Percentiles rank a stretch among this genome's conserved stretches.
Evolutionary conservation across 2,329 filamentous ascomycete species (phyloP).

Genomic region (Didymella lethalis): DNA sequence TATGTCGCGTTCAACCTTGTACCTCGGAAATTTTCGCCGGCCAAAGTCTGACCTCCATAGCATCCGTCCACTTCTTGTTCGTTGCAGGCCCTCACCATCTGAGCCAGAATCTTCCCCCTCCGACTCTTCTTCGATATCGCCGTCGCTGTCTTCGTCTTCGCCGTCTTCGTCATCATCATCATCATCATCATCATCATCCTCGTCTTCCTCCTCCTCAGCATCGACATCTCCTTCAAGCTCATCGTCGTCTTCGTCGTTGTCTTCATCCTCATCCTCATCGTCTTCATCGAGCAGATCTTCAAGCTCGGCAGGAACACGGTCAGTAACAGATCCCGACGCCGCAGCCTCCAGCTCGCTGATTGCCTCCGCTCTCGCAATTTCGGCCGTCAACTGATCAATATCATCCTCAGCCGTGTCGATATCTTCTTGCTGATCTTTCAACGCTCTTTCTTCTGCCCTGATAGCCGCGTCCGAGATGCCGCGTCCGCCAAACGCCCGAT

Average conservation of each 20-base stretch:
- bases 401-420: slow-evolving; percentile 58
- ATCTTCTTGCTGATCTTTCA: slow-evolving; percentile 54
- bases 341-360: slow-evolving; percentile 18
- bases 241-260: slow-evolving; percentile 8
- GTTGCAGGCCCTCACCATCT: slow-evolving; percentile 44
- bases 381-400: slow-evolving; percentile 50
- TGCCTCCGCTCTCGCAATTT: slow-evolving; percentile 32
- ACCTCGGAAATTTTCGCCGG: slow-evolving; percentile 54
- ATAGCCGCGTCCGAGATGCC: slow-evolving; percentile 53
- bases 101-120: slow-evolving; percentile 45
- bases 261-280: slow-evolving; percentile 41
- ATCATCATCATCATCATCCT: slow-evolving; percentile 22
- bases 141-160: slow-evolving; percentile 32
- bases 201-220: not conserved
- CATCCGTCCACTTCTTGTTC: slow-evolving; percentile 50
- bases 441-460: slow-evolving; percentile 53
- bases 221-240: slow-evolving; percentile 6
- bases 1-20: slow-evolving; percentile 62
- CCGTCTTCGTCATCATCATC: slow-evolving; percentile 35
- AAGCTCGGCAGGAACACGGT: not conserved
- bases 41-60: slow-evolving; percentile 61
- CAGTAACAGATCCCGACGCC: not conserved
- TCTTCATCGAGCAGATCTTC: slow-evolving; percentile 40
- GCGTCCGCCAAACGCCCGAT: slow-evolving; percentile 69
- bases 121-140: slow-evolving; percentile 45